Evolutionary conservation across 1,284 basidiomycete species (phyloP).

Genomic region (Sporisorium scitamineum): DNA sequence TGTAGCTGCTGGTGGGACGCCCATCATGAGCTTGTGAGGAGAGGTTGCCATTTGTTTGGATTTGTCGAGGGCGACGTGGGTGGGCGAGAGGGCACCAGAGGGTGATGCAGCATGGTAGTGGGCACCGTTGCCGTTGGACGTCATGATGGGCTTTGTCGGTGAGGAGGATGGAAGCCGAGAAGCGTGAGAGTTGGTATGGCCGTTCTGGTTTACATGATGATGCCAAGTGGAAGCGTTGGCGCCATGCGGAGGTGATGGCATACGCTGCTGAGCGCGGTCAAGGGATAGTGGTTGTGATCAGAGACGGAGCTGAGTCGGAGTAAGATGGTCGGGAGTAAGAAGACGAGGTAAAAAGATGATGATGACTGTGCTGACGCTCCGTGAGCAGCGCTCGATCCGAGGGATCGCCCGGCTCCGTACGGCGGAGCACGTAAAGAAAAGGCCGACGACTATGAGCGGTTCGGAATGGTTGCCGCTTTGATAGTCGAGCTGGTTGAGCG

Average conservation of each 20-base stretch:
- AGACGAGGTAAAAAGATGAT: neutral
- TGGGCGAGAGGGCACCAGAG: neutral
- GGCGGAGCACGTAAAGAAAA: neutral
- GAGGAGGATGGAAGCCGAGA: conserved; percentile 3
- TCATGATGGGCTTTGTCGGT: conserved; percentile 15
- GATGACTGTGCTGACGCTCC: neutral
- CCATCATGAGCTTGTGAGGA: conserved; percentile 50
- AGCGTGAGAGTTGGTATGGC: conserved; percentile 5
- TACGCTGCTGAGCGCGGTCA: conserved; percentile 11
- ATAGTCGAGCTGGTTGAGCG: neutral
- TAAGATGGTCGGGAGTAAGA: neutral
- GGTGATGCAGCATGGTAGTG: conserved; percentile 13
- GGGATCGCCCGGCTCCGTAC: neutral
- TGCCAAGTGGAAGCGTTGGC: conserved; percentile 10
- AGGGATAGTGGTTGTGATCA: neutral
- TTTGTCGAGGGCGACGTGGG: conserved; percentile 9
- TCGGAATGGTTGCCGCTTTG: neutral
- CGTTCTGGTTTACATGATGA: conserved; percentile 38
- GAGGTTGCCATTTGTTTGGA: conserved; percentile 23
- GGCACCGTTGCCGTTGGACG: conserved; percentile 23
- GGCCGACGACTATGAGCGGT: neutral
- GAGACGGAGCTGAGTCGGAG: neutral
- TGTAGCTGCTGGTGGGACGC: conserved; percentile 43
- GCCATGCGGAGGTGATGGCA: conserved; percentile 43
- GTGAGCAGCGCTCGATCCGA: neutral